phyloP scores from a whole-genome alignment of 371 early-diverging fungal genomes.

The Mortierella sp. region DNA sequence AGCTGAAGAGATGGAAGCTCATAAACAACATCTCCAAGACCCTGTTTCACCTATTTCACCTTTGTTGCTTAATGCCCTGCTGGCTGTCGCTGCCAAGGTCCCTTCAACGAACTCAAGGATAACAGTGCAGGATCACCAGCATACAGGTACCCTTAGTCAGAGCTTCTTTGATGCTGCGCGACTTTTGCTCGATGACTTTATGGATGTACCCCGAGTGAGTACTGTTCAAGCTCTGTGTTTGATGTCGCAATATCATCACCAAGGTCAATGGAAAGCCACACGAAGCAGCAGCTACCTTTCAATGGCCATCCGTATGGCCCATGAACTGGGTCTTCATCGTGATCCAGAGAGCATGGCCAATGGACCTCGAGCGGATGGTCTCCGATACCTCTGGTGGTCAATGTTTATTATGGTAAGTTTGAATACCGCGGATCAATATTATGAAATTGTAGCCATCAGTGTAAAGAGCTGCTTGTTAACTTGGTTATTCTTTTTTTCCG shows the following conservation, averaged over 20 bases:
- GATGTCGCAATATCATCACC: conserved; percentile 78
- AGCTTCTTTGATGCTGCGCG: conserved; percentile 66
- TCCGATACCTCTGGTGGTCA: conserved; percentile 56
- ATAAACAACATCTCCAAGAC: conserved; percentile 36
- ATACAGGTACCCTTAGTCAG: conserved; percentile 19
- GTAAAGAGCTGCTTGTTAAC: not conserved
- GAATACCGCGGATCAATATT: too few species aligned
- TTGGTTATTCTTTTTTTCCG: not conserved
- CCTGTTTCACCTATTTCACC: conserved; percentile 58
- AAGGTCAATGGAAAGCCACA: conserved; percentile 66
- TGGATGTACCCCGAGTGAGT: conserved; percentile 74
- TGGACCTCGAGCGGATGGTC: conserved; percentile 45
- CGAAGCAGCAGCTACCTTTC: conserved; percentile 77
- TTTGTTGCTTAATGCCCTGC: conserved; percentile 77
- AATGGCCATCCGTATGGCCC: conserved; percentile 83
- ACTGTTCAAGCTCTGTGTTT: conserved; percentile 81
- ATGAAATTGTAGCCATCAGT: not conserved
- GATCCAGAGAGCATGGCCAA: conserved; percentile 59
- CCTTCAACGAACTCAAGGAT: too few species aligned
- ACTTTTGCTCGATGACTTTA: conserved; percentile 72
- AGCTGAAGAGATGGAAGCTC: conserved; percentile 33
- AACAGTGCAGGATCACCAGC: conserved; percentile 14
- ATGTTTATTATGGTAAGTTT: conserved; percentile 57
- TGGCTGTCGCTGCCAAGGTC: conserved; percentile 67
- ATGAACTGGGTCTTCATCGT: conserved; percentile 74